Evolutionary conservation across 306 rosid species (phyloP).

Genomic region (Mimosa bimucronata): DNA sequence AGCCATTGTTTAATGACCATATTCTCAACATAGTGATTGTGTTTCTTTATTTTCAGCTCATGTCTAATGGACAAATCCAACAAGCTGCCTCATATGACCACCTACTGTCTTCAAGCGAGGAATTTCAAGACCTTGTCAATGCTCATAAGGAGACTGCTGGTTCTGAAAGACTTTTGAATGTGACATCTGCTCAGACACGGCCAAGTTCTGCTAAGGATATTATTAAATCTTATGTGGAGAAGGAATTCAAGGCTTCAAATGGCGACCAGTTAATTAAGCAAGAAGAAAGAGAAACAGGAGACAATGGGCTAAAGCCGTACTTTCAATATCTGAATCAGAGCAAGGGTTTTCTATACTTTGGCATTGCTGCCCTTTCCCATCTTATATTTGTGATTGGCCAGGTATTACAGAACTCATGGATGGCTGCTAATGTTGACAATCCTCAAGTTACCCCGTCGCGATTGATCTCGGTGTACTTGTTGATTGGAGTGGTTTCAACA

Average conservation of each 20-base stretch:
- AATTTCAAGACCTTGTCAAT: constrained; percentile 83
- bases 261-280: constrained; percentile 80
- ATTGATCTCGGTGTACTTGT: constrained; percentile 72
- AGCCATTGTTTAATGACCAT: not conserved
- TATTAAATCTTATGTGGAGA: constrained; percentile 50
- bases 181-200: constrained; percentile 39
- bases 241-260: constrained; percentile 39
- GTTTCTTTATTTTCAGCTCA: constrained; percentile 51
- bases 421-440: constrained; percentile 83
- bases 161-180: constrained; percentile 56
- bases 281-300: constrained; percentile 89
- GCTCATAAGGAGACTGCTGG: constrained; percentile 98
- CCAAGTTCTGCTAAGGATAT: constrained; percentile 50
- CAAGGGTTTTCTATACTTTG: constrained; percentile 70
- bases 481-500: constrained; percentile 65
- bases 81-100: constrained; percentile 69
- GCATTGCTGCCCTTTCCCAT: constrained; percentile 48
- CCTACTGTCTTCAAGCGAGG: constrained; percentile 62
- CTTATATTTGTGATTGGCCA: constrained; percentile 59
- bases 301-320: constrained; percentile 73
- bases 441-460: constrained; percentile 59
- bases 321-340: constrained; percentile 74
- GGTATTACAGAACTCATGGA: constrained; percentile 79
- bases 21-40: constrained; percentile 19
- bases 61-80: constrained; percentile 83